Conservation (phyloP, 192 early-diverging fungal genomes). For the Endogone sp. region DNA sequence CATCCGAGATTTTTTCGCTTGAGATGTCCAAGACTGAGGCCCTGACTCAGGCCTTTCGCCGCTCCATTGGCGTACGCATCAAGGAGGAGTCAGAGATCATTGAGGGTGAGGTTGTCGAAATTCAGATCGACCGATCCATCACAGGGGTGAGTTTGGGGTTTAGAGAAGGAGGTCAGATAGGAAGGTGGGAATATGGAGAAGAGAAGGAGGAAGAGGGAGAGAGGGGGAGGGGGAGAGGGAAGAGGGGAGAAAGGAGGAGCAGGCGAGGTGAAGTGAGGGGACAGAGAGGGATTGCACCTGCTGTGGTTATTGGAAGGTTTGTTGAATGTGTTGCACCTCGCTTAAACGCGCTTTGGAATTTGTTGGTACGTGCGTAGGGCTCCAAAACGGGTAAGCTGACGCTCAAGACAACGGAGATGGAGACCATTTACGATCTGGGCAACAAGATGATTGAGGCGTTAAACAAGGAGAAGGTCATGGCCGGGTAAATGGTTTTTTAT, state of each 20-base stretch:
- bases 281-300: neutral
- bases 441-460: constrained; percentile 98
- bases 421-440: constrained; percentile 98
- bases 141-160: constrained; percentile 67
- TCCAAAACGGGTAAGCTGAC: constrained; percentile 97
- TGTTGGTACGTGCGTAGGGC: too few relatives aligned
- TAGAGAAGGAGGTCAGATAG: too few relatives aligned
- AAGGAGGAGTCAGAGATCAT: constrained; percentile 99
- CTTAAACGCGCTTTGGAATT: neutral
- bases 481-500: constrained; percentile 54
- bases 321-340: neutral
- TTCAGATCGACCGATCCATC: constrained; percentile 91
- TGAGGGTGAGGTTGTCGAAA: constrained; percentile 98
- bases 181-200: neutral
- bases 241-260: too few relatives aligned
- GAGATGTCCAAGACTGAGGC: constrained; percentile 99
- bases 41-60: constrained; percentile 94
- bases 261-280: neutral
- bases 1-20: constrained; percentile 97
- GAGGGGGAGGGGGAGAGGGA: neutral
- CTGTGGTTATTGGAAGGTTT: neutral
- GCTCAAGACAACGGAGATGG: constrained; percentile 99
- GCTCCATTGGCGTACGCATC: constrained; percentile 96
- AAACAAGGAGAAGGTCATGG: constrained; percentile 97
- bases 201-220: neutral